phyloP scores from a whole-genome alignment of 148 eudicot genomes.

The Nyssa sinensis region DNA sequence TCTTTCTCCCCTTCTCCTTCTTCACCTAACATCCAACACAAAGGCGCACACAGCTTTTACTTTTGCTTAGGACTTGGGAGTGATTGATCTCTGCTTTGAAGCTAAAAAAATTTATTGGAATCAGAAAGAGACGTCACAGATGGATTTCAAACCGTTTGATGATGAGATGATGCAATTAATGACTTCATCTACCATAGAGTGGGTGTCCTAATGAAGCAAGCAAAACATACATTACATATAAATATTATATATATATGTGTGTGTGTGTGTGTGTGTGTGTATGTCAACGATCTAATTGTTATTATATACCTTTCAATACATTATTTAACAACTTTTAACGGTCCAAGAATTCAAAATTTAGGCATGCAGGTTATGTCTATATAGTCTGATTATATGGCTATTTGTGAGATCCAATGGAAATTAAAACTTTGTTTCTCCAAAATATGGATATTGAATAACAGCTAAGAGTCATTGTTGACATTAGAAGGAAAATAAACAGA shows the following conservation, averaged over 20 bases:
- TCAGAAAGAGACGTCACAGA: not conserved
- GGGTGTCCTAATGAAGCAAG: constrained; percentile 4
- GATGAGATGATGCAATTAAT: constrained; percentile 10
- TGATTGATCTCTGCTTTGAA: constrained; percentile 6
- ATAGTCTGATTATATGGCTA: not conserved
- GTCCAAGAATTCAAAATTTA: not conserved
- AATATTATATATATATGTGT: too few species aligned
- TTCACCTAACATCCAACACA: constrained; percentile 11
- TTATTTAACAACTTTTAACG: not conserved
- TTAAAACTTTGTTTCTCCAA: not conserved
- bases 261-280: not conserved
- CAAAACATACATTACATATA: not conserved
- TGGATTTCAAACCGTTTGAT: not conserved
- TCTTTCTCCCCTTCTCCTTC: not conserved
- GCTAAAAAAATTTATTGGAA: not conserved
- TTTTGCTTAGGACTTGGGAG: not conserved
- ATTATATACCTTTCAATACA: too few species aligned
- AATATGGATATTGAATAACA: not conserved
- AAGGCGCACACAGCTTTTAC: not conserved
- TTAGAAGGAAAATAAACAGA: not conserved
- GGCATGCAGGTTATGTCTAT: not conserved
- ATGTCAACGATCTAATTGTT: constrained; percentile 7
- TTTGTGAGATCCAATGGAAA: not conserved
- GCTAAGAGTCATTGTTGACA: not conserved
- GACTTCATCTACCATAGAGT: constrained; percentile 12